Conservation (phyloP, 2,329 filamentous ascomycete species). For the Colletotrichum sp. region DNA sequence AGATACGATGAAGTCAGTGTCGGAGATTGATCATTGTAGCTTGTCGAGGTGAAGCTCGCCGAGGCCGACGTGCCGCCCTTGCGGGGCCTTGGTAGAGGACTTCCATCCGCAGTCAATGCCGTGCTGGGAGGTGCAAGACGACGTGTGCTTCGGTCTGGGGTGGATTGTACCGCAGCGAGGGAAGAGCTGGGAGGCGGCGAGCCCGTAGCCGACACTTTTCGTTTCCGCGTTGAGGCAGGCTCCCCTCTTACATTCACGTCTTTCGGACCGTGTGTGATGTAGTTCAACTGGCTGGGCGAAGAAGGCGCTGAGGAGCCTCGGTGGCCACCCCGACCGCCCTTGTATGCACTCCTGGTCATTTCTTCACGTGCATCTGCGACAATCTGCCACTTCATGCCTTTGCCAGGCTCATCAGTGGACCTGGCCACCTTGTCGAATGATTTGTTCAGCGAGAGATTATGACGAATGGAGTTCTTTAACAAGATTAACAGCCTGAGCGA, state of each 20-base stretch:
- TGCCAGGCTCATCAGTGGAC: slow-evolving; percentile 92
- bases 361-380: slow-evolving; percentile 84
- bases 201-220: slow-evolving; percentile 56
- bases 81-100: slow-evolving; percentile 64
- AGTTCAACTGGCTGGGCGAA: slow-evolving; percentile 67
- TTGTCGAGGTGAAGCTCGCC: slow-evolving; percentile 51
- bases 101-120: slow-evolving; percentile 58
- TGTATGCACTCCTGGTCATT: slow-evolving; percentile 76
- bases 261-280: slow-evolving; percentile 63
- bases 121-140: slow-evolving; percentile 31
- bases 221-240: slow-evolving; percentile 59
- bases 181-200: slow-evolving; percentile 62
- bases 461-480: slow-evolving; percentile 86
- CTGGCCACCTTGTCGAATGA: slow-evolving; percentile 92
- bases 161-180: slow-evolving; percentile 57
- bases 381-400: slow-evolving; percentile 99
- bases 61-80: slow-evolving; percentile 50
- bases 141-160: slow-evolving; percentile 57
- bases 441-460: slow-evolving; percentile 95
- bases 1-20: slow-evolving; percentile 67
- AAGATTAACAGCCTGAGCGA: slow-evolving; percentile 26
- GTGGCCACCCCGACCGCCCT: slow-evolving; percentile 66
- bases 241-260: slow-evolving; percentile 57
- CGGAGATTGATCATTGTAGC: slow-evolving; percentile 62
- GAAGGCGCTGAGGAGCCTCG: slow-evolving; percentile 73